Conservation (phyloP, 2,329 filamentous ascomycete genomes). For the Parastagonospora avenae region DNA sequence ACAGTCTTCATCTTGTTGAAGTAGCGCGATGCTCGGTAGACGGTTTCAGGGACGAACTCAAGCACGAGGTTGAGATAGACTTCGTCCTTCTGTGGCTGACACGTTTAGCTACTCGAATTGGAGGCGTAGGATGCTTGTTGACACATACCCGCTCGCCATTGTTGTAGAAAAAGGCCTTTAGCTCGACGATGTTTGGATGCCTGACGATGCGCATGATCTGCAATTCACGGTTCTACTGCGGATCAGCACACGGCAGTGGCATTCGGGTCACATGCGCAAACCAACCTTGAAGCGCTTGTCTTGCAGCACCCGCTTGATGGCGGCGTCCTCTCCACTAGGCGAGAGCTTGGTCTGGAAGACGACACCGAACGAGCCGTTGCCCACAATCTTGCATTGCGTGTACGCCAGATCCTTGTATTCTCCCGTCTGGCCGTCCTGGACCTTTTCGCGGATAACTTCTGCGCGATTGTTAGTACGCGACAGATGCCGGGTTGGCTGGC, state of each 20-base stretch:
- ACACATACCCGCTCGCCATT: slow-evolving; percentile 90
- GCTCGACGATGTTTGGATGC: slow-evolving; percentile 97
- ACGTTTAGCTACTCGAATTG: slow-evolving; percentile 37
- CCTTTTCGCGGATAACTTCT: slow-evolving; percentile 99
- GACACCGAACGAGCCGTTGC: slow-evolving; percentile 97
- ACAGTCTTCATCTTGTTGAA: slow-evolving; percentile 99
- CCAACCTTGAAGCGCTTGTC: slow-evolving; percentile 99
- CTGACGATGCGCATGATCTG: slow-evolving; percentile 99
- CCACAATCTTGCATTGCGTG: slow-evolving; percentile 99
- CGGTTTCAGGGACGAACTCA: slow-evolving; percentile 97
- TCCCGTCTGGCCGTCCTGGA: slow-evolving; percentile 96
- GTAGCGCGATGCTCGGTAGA: slow-evolving; percentile 96
- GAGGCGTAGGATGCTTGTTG: slow-evolving; percentile 9
- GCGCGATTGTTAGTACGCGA: slow-evolving; percentile 41
- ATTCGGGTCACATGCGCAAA: slow-evolving; percentile 21
- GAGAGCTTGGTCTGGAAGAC: slow-evolving; percentile 99
- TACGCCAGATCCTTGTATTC: slow-evolving; percentile 97
- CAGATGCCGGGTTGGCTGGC: neutral
- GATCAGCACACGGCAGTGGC: slow-evolving; percentile 33
- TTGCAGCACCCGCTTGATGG: slow-evolving; percentile 97
- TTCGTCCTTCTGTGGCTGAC: slow-evolving; percentile 72
- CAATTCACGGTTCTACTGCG: slow-evolving; percentile 86
- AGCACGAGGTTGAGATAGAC: slow-evolving; percentile 98
- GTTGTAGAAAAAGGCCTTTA: slow-evolving; percentile 99
- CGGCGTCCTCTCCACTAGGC: slow-evolving; percentile 96